Percentiles rank a stretch among this genome's conserved stretches.
Conservation (phyloP, 495 filamentous ascomycete genomes). For the Pyrenopolyporus hunteri region DNA sequence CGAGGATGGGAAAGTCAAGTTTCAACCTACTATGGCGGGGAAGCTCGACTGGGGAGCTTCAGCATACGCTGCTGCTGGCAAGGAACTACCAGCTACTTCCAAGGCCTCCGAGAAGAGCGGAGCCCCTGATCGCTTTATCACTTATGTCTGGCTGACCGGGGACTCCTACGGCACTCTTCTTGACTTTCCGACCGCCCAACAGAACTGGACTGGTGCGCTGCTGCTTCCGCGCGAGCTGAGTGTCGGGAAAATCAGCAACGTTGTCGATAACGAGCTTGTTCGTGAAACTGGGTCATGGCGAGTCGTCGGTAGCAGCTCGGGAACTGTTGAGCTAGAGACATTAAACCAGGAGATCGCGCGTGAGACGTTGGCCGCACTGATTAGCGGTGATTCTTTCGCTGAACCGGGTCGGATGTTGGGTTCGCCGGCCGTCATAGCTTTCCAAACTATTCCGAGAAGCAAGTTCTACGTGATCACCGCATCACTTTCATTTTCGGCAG, state of each 20-base stretch:
- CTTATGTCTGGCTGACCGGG: constrained; percentile 32
- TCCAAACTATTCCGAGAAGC: constrained; percentile 17
- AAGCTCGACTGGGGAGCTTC: constrained; percentile 36
- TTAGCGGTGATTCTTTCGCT: constrained; percentile 16
- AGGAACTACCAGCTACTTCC: constrained; percentile 31
- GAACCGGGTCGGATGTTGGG: constrained; percentile 33
- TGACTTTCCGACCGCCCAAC: constrained; percentile 29
- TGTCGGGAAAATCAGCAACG: constrained; percentile 32
- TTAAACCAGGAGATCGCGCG: constrained; percentile 34
- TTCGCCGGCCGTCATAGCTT: constrained; percentile 18
- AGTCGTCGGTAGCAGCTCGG: constrained; percentile 17
- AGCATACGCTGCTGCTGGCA: constrained; percentile 35
- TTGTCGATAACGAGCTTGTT: constrained; percentile 31
- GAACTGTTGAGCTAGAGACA: constrained; percentile 23
- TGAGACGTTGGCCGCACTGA: constrained; percentile 26
- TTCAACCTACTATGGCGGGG: constrained; percentile 29
- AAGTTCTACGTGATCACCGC: constrained; percentile 28
- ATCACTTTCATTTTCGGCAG: constrained; percentile 21
- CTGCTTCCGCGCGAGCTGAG: constrained; percentile 37
- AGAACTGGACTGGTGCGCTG: constrained; percentile 35
- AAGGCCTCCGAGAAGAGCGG: constrained; percentile 34
- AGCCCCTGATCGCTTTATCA: constrained; percentile 33
- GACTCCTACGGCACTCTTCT: constrained; percentile 27
- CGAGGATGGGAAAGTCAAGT: constrained; percentile 22
- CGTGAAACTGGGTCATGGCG: constrained; percentile 35